Conservation (phyloP, 495 filamentous ascomycete species). For the Cudoniella acicularis region DNA sequence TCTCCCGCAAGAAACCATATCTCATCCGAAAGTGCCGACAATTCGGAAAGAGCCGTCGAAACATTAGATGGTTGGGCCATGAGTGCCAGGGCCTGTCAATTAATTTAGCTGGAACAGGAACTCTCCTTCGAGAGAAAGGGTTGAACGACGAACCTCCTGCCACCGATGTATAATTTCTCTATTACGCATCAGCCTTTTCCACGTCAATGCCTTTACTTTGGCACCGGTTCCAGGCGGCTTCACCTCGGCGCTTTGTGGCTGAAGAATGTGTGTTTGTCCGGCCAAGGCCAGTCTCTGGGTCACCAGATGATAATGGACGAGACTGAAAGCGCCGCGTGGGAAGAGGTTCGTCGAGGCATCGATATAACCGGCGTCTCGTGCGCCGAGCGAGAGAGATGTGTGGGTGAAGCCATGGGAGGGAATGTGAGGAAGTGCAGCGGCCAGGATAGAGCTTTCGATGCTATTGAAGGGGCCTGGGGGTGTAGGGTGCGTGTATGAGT, state of each 20-base stretch:
- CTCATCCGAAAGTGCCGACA: slow-evolving; percentile 79
- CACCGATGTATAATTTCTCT: slow-evolving; percentile 62
- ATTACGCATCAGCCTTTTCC: slow-evolving; percentile 74
- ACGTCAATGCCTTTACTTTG: slow-evolving; percentile 56
- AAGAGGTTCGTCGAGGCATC: slow-evolving; percentile 82
- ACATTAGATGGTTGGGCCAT: slow-evolving; percentile 79
- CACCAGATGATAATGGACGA: slow-evolving; percentile 79
- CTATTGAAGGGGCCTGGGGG: slow-evolving; percentile 60
- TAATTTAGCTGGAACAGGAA: too few species aligned
- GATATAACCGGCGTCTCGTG: slow-evolving; percentile 77
- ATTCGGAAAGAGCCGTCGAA: slow-evolving; percentile 71
- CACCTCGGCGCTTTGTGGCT: slow-evolving; percentile 7
- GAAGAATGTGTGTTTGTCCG: slow-evolving; percentile 27
- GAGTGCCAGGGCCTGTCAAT: slow-evolving; percentile 80
- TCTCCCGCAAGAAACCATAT: slow-evolving; percentile 85
- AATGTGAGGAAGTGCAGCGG: slow-evolving; percentile 73
- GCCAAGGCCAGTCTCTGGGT: slow-evolving; percentile 51
- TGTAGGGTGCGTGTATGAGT: slow-evolving; percentile 65
- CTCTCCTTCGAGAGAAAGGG: neutral
- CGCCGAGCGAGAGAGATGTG: slow-evolving; percentile 68
- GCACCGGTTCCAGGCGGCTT: slow-evolving; percentile 36
- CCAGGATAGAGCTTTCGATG: slow-evolving; percentile 73
- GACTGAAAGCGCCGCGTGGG: slow-evolving; percentile 70
- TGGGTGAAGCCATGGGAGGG: slow-evolving; percentile 77
- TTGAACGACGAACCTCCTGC: slow-evolving; percentile 67